Percentiles rank a stretch among this genome's conserved stretches.
phyloP scores from a whole-genome alignment of 352 stramenopile species.

The Blastocystis sp. region DNA sequence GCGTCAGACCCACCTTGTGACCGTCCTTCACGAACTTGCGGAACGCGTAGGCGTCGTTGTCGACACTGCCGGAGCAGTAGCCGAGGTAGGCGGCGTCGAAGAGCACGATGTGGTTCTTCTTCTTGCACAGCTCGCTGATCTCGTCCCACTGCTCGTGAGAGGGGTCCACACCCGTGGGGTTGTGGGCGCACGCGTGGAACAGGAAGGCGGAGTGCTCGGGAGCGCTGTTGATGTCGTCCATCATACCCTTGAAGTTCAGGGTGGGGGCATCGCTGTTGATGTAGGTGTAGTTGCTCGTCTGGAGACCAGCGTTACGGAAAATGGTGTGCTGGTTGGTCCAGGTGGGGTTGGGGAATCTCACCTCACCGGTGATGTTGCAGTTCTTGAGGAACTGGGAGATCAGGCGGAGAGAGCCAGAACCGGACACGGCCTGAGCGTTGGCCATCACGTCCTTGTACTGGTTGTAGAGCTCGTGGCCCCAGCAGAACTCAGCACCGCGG shows the following conservation, averaged over 20 bases:
- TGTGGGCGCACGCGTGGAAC: slow-evolving; percentile 98
- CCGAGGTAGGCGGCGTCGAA: slow-evolving; percentile 99
- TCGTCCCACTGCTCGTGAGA: slow-evolving; percentile 95
- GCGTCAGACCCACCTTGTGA: slow-evolving; percentile 92
- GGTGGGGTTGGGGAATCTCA: slow-evolving; percentile 98
- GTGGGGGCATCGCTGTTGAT: slow-evolving; percentile 81
- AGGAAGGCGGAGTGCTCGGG: slow-evolving; percentile 92
- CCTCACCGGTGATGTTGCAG: slow-evolving; percentile 79
- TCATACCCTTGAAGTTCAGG: slow-evolving; percentile 90
- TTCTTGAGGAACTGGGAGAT: slow-evolving; percentile 91
- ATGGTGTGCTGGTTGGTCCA: slow-evolving; percentile 98
- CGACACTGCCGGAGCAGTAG: slow-evolving; percentile 95
- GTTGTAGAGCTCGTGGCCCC: slow-evolving; percentile 89
- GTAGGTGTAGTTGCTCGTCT: slow-evolving; percentile 86
- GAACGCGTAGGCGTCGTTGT: slow-evolving; percentile 91
- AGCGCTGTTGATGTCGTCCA: slow-evolving; percentile 91
- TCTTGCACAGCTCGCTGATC: slow-evolving; percentile 91
- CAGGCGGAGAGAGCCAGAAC: slow-evolving; percentile 94
- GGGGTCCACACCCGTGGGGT: slow-evolving; percentile 95
- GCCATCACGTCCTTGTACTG: slow-evolving; percentile 89
- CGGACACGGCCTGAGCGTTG: slow-evolving; percentile 90
- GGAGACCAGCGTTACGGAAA: slow-evolving; percentile 83
- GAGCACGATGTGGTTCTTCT: slow-evolving; percentile 94
- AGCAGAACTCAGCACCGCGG: slow-evolving; percentile 90
- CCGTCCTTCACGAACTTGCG: slow-evolving; percentile 97